Evolutionary conservation across 202 grass and related monocot genomes (phyloP), one percentile per base, ranked within the genome.

Genomic region (Setaria italica): DNA sequence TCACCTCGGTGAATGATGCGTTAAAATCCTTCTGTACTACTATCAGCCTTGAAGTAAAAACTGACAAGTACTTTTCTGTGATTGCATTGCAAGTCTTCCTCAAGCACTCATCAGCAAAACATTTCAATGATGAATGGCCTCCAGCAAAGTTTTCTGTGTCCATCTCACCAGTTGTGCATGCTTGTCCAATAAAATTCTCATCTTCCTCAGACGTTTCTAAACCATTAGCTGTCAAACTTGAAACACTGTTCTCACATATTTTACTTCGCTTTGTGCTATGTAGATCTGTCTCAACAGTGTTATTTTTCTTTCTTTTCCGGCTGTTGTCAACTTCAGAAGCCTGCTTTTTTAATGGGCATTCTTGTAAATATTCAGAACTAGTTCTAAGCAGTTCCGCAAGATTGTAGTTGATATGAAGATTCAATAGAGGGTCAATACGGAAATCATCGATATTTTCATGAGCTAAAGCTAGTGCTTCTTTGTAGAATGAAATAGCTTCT

Each of bases 361-460:
- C 85, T 50, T 80, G 82, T 84, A 89, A 84, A 94, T 86, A 95
- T 62, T 94, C 96, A 57, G 96, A 90, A 86, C 86, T 90, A 80
- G 34, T 81, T 62, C 75, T 89, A 74, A 95, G 90, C 30, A 95
- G 49, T 83, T 98, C 93, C 53, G 90, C 88, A 48, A 98, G 84
- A 85, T 98, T 95, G 83, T 98, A 90, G 79, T 98, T 93, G 76
- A 95, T 94, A 91, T 95, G 96, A 82, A 98, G 96, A 90, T 92
- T 98, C 86, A 98, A 84, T 49, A 98, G 87, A 75, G 90, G 93
- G 79, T 98, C 96, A 81, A 98, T 81, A 72, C 88, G 89, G 76
- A 98, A 98, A 92, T 98, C 90, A 41, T 84, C 55, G 29, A 62
- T 35, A 87, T 92, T 90, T 92, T 94, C 86, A 89, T 74, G 53